Base-by-base conservation (phyloP, 2,329 filamentous ascomycete species). In the Aspergillus japonicus region DNA sequence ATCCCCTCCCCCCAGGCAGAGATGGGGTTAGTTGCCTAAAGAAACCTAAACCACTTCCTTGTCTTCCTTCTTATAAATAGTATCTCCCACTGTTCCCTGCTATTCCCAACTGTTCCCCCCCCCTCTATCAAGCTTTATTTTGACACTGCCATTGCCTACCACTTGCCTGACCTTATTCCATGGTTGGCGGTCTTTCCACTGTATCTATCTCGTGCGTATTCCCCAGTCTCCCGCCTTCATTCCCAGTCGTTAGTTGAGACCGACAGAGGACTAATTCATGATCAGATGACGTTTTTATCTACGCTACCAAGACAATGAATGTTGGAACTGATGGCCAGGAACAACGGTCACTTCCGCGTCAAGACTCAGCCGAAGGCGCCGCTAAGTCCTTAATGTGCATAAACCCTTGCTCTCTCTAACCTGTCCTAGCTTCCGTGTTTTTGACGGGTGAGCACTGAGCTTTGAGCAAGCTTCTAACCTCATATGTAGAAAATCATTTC, bases 221-320 rank as follows among this genome's bases (percentile, higher is more conserved):
- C 11, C 31, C 44, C 26, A 29, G 26, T 29, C 7, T 29, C 16
- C 16, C n/a, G n/a, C 5, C 39, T 7, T 19, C 12, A 19, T 16
- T 44, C 39, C 39, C 14, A 7, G 6, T 44, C 39, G 5, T 44
- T 6, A 7, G 3, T 44, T 42, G 5, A 7, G 4, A 44, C 39
- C 16, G 44, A 39, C 57, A 16, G 50, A 52, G 16, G 29, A 48
- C 63, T 65, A 54, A 64, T 56, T 33, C 8, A 21, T 42, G 47
- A 50, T 49, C 60, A 67, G 65, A 67, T 67, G 64, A 64, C 64
- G 58, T 63, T 44, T 66, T 66, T 59, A 57, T 59, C 56, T 56
- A 60, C 57, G 24, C 58, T 58, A 26, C 51, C 23, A 55, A 51
- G 56, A 67, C 62, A 29, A 67, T 67, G 65, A 67, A 57, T 54